phyloP scores from a whole-genome alignment of 73 alveolate genomes.

The Effrenium voratum region DNA sequence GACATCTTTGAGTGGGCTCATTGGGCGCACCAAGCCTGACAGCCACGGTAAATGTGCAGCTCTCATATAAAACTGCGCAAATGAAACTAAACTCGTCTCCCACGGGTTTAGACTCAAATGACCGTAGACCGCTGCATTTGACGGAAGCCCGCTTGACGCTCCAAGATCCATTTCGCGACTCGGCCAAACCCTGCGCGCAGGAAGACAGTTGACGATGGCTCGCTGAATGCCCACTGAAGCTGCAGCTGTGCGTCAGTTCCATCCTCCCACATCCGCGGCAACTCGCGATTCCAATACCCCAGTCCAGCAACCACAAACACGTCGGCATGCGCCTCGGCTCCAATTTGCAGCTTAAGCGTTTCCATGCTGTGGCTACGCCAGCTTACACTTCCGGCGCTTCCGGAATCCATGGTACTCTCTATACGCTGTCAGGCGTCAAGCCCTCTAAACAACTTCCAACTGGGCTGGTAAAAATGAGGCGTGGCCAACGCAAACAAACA shows the following conservation, averaged over 20 bases:
- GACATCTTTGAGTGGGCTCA: too few relatives aligned
- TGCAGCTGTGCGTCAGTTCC: not conserved
- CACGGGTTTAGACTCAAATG: not conserved
- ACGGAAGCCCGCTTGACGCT: too few relatives aligned
- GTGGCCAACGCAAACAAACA: too few relatives aligned
- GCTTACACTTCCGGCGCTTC: not conserved
- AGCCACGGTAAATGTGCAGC: not conserved
- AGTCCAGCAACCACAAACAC: slow-evolving; percentile 74
- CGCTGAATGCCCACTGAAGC: not conserved
- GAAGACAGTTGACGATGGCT: not conserved
- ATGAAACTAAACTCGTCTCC: not conserved
- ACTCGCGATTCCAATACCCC: slow-evolving; percentile 66
- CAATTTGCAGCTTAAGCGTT: not conserved
- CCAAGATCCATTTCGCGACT: too few relatives aligned
- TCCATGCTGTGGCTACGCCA: not conserved
- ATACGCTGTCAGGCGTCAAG: too few relatives aligned
- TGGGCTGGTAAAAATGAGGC: too few relatives aligned
- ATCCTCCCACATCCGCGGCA: slow-evolving; percentile 56
- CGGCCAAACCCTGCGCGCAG: too few relatives aligned
- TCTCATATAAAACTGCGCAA: not conserved
- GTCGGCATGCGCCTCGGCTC: slow-evolving; percentile 43
- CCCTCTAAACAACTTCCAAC: too few relatives aligned
- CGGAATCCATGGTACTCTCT: too few relatives aligned
- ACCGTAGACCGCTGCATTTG: too few relatives aligned
- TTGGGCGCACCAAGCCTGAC: too few relatives aligned